These are phyloP conservation scores for Plantago coronopus DNA, from an alignment of 305 asterid genomes.

Conservation along the genomic window DNA sequence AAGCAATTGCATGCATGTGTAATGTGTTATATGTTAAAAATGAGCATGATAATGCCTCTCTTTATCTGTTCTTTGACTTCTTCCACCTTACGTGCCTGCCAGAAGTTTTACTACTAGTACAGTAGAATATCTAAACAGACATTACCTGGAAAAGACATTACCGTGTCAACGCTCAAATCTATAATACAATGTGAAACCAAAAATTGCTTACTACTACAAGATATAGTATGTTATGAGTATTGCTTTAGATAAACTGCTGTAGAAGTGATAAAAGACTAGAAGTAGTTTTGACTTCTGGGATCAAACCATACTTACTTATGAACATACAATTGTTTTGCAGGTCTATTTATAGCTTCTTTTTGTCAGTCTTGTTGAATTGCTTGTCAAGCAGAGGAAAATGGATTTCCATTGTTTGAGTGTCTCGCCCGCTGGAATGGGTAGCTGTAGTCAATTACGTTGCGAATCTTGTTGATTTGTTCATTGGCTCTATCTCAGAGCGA, in stretches of 20 bases:
- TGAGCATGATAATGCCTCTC: not conserved
- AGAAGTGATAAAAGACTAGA: not conserved
- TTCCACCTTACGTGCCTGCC: too few species aligned
- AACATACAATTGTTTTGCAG: slow-evolving; percentile 28
- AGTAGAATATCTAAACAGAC: too few species aligned
- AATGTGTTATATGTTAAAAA: too few species aligned
- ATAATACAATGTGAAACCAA: too few species aligned
- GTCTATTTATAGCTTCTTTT: slow-evolving; percentile 20
- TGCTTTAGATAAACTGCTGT: too few species aligned
- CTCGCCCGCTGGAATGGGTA: slow-evolving; percentile 20
- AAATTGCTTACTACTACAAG: too few species aligned
- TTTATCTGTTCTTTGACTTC: not conserved
- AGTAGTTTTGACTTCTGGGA: too few species aligned
- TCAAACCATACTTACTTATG: slow-evolving; percentile 21
- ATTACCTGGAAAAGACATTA: too few species aligned
- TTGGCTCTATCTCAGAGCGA: slow-evolving; percentile 11
- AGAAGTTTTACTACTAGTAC: too few species aligned
- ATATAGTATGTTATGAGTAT: too few species aligned
- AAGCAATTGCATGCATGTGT: not conserved
- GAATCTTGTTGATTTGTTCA: slow-evolving; percentile 22
- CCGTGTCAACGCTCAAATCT: too few species aligned
- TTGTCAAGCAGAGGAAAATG: slow-evolving; percentile 31
- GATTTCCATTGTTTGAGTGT: slow-evolving; percentile 12
- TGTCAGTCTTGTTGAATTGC: slow-evolving; percentile 24
- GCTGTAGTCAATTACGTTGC: slow-evolving; percentile 21